Evolutionary conservation across 768 basidiomycete species (phyloP).

Genomic region (Hortiboletus flavorubellus): DNA sequence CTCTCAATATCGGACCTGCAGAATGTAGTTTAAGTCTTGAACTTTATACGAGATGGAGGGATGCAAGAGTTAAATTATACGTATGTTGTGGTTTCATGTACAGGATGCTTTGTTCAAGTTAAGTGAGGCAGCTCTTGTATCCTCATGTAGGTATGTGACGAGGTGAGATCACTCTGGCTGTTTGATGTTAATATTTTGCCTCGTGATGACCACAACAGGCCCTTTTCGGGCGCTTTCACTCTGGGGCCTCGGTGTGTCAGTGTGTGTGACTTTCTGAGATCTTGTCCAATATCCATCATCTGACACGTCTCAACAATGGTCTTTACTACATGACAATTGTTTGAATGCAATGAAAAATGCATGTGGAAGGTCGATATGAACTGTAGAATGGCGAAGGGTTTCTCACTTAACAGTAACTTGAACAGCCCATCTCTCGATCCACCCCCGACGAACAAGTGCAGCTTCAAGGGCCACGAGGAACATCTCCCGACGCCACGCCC

Average conservation of each 20-base stretch:
- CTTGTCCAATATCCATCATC: not conserved
- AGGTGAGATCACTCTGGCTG: not conserved
- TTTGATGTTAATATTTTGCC: not conserved
- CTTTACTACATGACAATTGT: not conserved
- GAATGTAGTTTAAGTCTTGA: constrained; percentile 19
- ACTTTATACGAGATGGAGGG: not conserved
- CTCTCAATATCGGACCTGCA: constrained; percentile 32
- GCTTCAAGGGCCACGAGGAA: constrained; percentile 53
- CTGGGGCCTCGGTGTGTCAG: not conserved
- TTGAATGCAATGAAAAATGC: not conserved
- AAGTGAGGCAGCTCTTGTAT: not conserved
- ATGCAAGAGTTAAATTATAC: constrained; percentile 11
- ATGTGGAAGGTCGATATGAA: not conserved
- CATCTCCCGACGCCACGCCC: constrained; percentile 45
- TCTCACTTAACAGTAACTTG: constrained; percentile 19
- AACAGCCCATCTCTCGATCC: constrained; percentile 46
- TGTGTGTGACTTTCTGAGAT: no score
- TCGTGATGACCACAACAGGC: not conserved
- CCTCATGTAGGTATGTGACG: not conserved
- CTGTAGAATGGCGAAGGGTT: not conserved
- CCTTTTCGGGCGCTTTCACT: not conserved
- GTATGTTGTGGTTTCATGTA: constrained; percentile 7
- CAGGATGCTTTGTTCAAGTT: not conserved
- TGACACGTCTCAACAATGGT: not conserved
- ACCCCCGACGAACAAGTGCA: constrained; percentile 42